Percentiles rank a stretch among this genome's conserved stretches.
Evolutionary conservation across 129 eudicot genomes (phyloP).

Genomic region (Flaveria bidentis): DNA sequence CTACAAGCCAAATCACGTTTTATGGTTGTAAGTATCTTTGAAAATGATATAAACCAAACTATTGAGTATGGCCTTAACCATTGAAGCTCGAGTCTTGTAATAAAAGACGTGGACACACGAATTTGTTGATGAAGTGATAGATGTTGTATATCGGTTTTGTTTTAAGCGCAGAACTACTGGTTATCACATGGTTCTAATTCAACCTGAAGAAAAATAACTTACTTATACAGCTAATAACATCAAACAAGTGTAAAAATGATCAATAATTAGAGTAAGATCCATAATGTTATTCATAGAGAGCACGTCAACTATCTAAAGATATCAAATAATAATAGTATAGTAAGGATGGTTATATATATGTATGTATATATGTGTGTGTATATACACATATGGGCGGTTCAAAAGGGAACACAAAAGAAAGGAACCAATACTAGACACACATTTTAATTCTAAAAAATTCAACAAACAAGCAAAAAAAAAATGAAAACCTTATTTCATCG

Average conservation of each 20-base stretch:
- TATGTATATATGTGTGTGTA: no score
- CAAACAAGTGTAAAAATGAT: background rate
- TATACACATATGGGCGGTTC: no score
- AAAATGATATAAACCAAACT: slow-evolving; percentile 14
- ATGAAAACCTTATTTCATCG: no score
- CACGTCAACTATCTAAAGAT: no score
- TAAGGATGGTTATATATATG: no score
- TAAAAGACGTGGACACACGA: background rate
- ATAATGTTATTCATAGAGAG: background rate
- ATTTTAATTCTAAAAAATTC: no score
- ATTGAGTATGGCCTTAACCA: slow-evolving; percentile 18
- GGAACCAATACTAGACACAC: no score
- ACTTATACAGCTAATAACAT: background rate
- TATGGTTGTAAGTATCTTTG: slow-evolving; percentile 6
- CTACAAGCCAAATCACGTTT: background rate
- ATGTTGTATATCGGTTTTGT: background rate
- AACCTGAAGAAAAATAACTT: background rate
- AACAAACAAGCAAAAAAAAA: no score
- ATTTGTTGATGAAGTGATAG: background rate
- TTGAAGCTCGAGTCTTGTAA: slow-evolving; percentile 1
- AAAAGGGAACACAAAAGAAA: no score
- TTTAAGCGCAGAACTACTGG: background rate
- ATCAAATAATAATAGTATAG: no score
- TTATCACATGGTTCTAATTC: background rate
- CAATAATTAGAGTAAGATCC: background rate